These are phyloP conservation scores for Cynanchum wilfordii DNA, from an alignment of 257 asterid species.

Conservation along the genomic window DNA sequence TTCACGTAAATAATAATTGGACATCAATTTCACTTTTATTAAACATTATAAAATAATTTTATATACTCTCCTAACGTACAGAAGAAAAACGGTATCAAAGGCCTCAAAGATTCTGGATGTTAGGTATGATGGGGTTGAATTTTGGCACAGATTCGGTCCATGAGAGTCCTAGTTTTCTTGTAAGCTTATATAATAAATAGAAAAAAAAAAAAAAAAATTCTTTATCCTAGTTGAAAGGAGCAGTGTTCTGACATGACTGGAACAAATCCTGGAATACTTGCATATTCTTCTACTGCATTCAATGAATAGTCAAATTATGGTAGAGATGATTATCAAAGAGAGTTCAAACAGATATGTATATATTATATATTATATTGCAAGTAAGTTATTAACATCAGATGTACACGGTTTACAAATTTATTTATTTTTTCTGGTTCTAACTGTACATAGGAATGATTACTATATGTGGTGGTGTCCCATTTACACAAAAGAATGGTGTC, in stretches of 20 bases:
- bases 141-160: not conserved
- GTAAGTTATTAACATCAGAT: conserved; percentile 10
- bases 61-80: not conserved
- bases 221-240: conserved; percentile 1
- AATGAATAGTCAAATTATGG: not conserved
- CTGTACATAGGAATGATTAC: conserved; percentile 30
- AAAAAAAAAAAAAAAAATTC: not conserved
- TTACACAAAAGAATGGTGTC: conserved; percentile 37
- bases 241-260: conserved; percentile 2
- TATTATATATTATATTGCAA: too few relatives aligned
- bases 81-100: not conserved
- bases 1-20: not conserved
- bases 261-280: not conserved
- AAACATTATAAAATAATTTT: too few relatives aligned
- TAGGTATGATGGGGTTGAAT: not conserved
- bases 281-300: not conserved
- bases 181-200: not conserved
- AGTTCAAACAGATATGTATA: too few relatives aligned
- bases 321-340: too few relatives aligned
- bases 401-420: conserved; percentile 18
- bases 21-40: too few relatives aligned
- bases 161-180: not conserved
- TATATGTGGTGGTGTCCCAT: conserved; percentile 34
- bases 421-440: conserved; percentile 6
- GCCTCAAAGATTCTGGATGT: not conserved